Conservation (phyloP, 176 grass and related monocot species). For the Alloteropsis semialata region DNA sequence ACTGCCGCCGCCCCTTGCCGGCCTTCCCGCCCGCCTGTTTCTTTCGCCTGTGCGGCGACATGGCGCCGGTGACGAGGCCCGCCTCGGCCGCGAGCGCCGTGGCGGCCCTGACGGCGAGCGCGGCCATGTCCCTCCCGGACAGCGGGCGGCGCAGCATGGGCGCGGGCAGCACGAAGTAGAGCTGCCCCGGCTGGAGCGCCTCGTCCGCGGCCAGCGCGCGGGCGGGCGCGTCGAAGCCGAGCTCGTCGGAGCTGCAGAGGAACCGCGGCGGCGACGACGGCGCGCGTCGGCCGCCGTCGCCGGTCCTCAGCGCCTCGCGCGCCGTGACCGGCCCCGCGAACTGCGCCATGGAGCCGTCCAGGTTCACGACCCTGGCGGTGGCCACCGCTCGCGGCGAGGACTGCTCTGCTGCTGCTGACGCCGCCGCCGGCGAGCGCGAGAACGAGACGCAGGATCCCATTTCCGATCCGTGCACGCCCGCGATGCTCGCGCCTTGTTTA, state of each 20-base stretch:
- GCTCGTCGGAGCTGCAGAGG: slow-evolving; percentile 80
- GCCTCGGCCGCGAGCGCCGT: slow-evolving; percentile 21
- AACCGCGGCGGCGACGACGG: not conserved
- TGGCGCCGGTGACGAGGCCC: not conserved
- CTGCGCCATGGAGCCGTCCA: slow-evolving; percentile 46
- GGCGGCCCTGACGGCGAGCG: slow-evolving; percentile 57
- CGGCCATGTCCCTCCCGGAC: slow-evolving; percentile 52
- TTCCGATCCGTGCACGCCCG: not conserved
- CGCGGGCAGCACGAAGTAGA: slow-evolving; percentile 68
- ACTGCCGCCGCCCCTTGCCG: not conserved
- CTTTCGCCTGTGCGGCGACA: not conserved
- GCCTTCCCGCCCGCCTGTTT: not conserved
- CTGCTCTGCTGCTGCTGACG: not conserved
- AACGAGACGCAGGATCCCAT: slow-evolving; percentile 71
- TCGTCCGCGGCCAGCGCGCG: slow-evolving; percentile 19
- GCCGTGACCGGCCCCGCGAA: slow-evolving; percentile 25
- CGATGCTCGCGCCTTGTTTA: too few species aligned
- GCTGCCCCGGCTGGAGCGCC: slow-evolving; percentile 43
- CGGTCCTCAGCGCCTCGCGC: slow-evolving; percentile 28
- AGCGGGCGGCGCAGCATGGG: slow-evolving; percentile 32
- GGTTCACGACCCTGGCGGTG: slow-evolving; percentile 53
- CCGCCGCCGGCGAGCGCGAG: not conserved
- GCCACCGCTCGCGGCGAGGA: not conserved
- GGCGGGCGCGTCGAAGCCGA: slow-evolving; percentile 36
- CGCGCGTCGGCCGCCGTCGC: not conserved